These are phyloP conservation scores for Exophiala aquamarina DNA, from an alignment of 2,329 filamentous ascomycete species.

Conservation along the genomic window DNA sequence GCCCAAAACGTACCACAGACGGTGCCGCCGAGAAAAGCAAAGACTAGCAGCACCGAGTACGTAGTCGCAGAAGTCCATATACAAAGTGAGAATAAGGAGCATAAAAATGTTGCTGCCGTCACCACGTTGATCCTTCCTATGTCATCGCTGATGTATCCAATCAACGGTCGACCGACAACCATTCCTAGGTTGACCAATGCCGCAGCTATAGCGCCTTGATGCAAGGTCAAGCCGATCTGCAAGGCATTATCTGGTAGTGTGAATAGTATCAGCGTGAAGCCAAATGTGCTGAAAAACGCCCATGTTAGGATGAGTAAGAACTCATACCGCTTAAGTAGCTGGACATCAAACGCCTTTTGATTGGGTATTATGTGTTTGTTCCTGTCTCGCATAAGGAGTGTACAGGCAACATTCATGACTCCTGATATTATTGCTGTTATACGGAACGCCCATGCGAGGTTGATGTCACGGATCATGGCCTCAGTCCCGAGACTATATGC, in stretches of 20 bases:
- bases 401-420: constrained; percentile 21
- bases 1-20: constrained; percentile 49
- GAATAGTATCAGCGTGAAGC: constrained; percentile 48
- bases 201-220: constrained; percentile 40
- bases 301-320: constrained; percentile 31
- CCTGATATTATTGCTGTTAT: constrained; percentile 28
- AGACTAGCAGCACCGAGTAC: constrained; percentile 44
- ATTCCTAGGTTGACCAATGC: constrained; percentile 49
- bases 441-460: constrained; percentile 29
- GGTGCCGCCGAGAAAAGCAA: constrained; percentile 44
- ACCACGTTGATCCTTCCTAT: constrained; percentile 44
- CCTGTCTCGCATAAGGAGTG: constrained; percentile 29
- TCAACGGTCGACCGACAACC: constrained; percentile 45
- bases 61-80: constrained; percentile 47
- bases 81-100: constrained; percentile 38
- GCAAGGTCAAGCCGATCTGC: constrained; percentile 40
- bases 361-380: constrained; percentile 22
- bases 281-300: constrained; percentile 46
- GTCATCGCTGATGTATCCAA: constrained; percentile 46
- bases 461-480: constrained; percentile 27
- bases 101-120: constrained; percentile 38
- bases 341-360: constrained; percentile 21
- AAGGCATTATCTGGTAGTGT: constrained; percentile 46
- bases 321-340: constrained; percentile 18
- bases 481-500: constrained; percentile 27